Evolutionary conservation across 1,284 basidiomycete species (phyloP).

Genomic region (Phenoliferia sp.): DNA sequence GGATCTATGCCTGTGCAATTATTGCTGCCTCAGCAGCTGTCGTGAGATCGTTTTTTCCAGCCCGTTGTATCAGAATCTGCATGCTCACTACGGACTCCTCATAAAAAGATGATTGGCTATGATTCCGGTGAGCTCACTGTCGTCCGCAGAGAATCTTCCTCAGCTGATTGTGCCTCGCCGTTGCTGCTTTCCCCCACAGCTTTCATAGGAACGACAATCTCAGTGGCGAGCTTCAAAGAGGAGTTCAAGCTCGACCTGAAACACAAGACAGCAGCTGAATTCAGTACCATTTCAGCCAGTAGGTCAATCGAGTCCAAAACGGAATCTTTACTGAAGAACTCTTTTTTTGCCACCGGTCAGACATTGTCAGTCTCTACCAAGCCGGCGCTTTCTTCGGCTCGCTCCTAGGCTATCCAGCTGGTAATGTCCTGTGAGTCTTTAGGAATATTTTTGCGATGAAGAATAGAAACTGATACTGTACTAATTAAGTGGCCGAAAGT

Average conservation of each 20-base stretch:
- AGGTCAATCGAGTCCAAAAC: conserved; percentile 2
- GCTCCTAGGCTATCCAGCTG: conserved; percentile 15
- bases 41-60: not conserved
- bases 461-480: not conserved
- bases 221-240: conserved; percentile 34
- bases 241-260: conserved; percentile 44
- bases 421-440: not conserved
- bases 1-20: not conserved
- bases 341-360: not conserved
- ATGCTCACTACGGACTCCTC: not conserved
- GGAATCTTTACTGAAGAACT: not conserved
- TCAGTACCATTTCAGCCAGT: conserved; percentile 47
- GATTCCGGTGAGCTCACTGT: not conserved
- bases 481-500: conserved; percentile 23
- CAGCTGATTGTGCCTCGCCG: not conserved
- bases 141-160: not conserved
- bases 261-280: conserved; percentile 39
- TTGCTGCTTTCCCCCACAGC: conserved; percentile 25
- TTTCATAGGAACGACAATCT: conserved; percentile 38
- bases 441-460: not conserved
- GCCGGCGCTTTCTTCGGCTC: conserved; percentile 23
- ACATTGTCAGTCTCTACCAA: conserved; percentile 5
- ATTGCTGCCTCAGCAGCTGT: not conserved
- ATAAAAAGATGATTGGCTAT: not conserved
- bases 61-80: too few relatives aligned